A percentile compares a stretch with the other conserved stretches of the same genome.
Evolutionary conservation across 441 rosid genomes (phyloP).

Genomic region (Adansonia gregorii): DNA sequence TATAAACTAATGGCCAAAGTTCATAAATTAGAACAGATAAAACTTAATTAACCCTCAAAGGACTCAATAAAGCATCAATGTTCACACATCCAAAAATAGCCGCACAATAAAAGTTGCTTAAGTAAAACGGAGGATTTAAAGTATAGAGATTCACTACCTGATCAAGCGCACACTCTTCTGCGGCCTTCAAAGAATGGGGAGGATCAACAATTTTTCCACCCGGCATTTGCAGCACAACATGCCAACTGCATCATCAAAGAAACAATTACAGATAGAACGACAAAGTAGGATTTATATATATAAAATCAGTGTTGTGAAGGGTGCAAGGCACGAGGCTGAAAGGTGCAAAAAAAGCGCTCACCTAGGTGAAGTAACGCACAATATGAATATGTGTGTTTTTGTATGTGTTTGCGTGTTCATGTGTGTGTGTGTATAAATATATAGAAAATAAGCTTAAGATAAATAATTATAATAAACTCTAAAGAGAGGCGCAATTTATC

Average conservation of each 20-base stretch:
- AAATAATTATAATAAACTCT: too few species aligned
- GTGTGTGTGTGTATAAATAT: too few species aligned
- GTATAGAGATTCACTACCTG: conserved; percentile 48
- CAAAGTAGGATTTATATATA: not conserved
- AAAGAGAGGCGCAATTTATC: too few species aligned
- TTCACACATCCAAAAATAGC: not conserved
- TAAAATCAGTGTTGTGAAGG: too few species aligned
- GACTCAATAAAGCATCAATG: not conserved
- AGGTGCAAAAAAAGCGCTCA: too few species aligned
- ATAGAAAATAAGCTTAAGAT: too few species aligned
- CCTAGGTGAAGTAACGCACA: too few species aligned
- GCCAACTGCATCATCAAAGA: conserved; percentile 67
- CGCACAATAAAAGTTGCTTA: not conserved
- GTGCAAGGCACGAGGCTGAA: too few species aligned
- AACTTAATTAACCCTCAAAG: conserved; percentile 4
- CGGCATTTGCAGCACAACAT: conserved; percentile 71
- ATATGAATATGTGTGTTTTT: too few species aligned
- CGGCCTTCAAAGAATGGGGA: conserved; percentile 71
- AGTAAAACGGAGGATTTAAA: not conserved
- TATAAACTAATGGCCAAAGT: not conserved
- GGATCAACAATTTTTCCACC: conserved; percentile 60
- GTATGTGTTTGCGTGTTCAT: too few species aligned
- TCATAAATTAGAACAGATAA: not conserved
- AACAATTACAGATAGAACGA: not conserved
- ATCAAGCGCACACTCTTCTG: conserved; percentile 62